phyloP scores from a whole-genome alignment of 352 stramenopile species.

The Pseudoperonospora humuli region DNA sequence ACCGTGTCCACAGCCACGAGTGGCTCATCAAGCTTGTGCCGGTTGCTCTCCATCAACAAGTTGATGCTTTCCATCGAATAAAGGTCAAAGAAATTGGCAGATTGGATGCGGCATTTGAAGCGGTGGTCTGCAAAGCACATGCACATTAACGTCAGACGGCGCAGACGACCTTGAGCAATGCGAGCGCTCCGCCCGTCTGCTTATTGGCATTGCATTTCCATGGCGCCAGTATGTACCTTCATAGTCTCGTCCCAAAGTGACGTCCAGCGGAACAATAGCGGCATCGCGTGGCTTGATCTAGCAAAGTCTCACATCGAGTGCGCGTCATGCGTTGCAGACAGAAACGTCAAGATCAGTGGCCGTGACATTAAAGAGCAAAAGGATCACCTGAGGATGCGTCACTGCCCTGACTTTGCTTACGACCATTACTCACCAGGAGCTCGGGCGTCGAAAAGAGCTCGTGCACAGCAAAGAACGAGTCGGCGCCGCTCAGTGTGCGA shows the following conservation, averaged over 20 bases:
- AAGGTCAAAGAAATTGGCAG: slow-evolving; percentile 52
- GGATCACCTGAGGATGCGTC: not conserved
- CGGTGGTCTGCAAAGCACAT: slow-evolving; percentile 33
- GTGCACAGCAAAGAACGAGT: slow-evolving; percentile 70
- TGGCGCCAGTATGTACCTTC: too few species aligned
- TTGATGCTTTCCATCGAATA: too few species aligned
- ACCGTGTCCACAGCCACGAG: too few species aligned
- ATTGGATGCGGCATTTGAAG: slow-evolving; percentile 74
- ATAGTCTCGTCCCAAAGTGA: too few species aligned
- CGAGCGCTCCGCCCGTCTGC: slow-evolving; percentile 13
- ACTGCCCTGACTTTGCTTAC: not conserved
- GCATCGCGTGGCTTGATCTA: slow-evolving; percentile 60
- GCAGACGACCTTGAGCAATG: slow-evolving; percentile 1
- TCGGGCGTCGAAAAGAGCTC: slow-evolving; percentile 54
- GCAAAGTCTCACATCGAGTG: slow-evolving; percentile 1
- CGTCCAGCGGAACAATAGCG: slow-evolving; percentile 40
- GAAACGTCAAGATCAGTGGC: not conserved
- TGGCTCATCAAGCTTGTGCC: too few species aligned
- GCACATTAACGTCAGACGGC: slow-evolving; percentile 19
- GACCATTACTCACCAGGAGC: slow-evolving; percentile 34
- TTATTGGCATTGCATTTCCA: slow-evolving; percentile 21
- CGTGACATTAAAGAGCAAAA: not conserved
- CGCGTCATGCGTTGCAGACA: slow-evolving; percentile 2
- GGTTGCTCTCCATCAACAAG: too few species aligned
- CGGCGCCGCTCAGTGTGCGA: slow-evolving; percentile 62